phyloP scores from a whole-genome alignment of 306 rosid species.

The Arachis stenosperma region DNA sequence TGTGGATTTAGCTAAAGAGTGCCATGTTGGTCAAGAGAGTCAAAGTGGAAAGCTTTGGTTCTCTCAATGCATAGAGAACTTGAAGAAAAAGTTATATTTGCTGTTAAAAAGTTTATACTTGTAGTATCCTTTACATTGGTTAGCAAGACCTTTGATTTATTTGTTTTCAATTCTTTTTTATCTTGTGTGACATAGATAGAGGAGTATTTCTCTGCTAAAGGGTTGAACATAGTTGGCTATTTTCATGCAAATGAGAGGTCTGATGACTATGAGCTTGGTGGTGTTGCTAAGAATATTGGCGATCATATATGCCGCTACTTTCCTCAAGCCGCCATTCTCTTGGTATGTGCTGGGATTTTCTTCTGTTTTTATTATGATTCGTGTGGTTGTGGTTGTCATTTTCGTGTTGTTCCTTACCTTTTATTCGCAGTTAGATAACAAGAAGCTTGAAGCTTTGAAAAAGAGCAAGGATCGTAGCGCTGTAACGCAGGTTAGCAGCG shows the following conservation, averaged over 20 bases:
- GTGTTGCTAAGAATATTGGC: slow-evolving; percentile 82
- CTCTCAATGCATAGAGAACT: too few species aligned
- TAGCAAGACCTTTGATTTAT: background rate
- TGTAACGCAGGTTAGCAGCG: slow-evolving; percentile 70
- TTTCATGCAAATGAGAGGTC: slow-evolving; percentile 96
- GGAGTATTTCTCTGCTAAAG: slow-evolving; percentile 74
- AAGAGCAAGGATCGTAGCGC: slow-evolving; percentile 73
- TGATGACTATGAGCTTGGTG: slow-evolving; percentile 77
- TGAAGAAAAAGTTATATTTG: too few species aligned
- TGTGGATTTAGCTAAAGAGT: too few species aligned
- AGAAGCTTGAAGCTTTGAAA: slow-evolving; percentile 74
- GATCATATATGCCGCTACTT: slow-evolving; percentile 85
- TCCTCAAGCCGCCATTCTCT: slow-evolving; percentile 83
- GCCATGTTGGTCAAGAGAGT: too few species aligned
- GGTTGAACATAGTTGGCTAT: slow-evolving; percentile 79
- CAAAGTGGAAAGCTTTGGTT: too few species aligned
- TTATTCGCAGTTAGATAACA: slow-evolving; percentile 75
- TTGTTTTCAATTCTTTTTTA: background rate
- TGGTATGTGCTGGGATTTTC: slow-evolving; percentile 58
- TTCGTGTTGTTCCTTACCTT: background rate
- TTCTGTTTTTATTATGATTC: slow-evolving; percentile 12
- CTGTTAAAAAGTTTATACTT: background rate
- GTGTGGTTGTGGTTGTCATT: background rate
- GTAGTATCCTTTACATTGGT: background rate
- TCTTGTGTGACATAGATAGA: slow-evolving; percentile 64